A percentile compares a stretch with the other conserved stretches of the same genome.
Evolutionary conservation across 2,329 filamentous ascomycete genomes (phyloP).

Genomic region (Hypoxylon sp.): DNA sequence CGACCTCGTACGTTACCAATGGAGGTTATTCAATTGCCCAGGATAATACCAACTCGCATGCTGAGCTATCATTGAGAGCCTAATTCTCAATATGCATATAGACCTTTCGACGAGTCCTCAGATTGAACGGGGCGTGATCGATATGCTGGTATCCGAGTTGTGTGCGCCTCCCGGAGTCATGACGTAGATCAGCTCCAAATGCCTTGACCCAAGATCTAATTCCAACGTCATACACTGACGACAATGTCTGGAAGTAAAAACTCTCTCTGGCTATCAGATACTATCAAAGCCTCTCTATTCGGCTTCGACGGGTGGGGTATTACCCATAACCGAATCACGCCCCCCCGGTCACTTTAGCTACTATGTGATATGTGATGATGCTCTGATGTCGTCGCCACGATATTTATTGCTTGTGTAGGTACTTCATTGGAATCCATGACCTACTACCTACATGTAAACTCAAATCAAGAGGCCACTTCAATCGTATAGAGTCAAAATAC

Average conservation of each 20-base stretch:
- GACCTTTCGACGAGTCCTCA: background rate
- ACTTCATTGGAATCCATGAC: no score
- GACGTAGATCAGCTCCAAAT: constrained; percentile 29
- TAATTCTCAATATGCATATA: background rate
- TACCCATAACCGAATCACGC: background rate
- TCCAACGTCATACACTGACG: constrained; percentile 36
- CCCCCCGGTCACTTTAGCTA: constrained; percentile 18
- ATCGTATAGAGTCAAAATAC: background rate
- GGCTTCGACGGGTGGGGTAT: constrained; percentile 8
- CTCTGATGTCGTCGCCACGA: constrained; percentile 31
- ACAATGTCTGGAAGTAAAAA: constrained; percentile 17
- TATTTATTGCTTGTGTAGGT: background rate
- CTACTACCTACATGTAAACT: background rate
- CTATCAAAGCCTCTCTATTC: constrained; percentile 7
- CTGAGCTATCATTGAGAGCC: background rate
- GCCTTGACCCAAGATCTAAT: constrained; percentile 12
- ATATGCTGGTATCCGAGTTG: background rate
- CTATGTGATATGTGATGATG: constrained; percentile 39
- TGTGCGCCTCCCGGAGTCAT: constrained; percentile 24
- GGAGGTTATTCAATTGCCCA: no score
- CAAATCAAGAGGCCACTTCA: background rate
- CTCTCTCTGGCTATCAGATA: background rate
- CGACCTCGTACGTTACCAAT: no score
- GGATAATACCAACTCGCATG: background rate
- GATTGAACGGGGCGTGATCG: background rate